Conservation (phyloP, 1,284 basidiomycete genomes). For the Irpex sp. region DNA sequence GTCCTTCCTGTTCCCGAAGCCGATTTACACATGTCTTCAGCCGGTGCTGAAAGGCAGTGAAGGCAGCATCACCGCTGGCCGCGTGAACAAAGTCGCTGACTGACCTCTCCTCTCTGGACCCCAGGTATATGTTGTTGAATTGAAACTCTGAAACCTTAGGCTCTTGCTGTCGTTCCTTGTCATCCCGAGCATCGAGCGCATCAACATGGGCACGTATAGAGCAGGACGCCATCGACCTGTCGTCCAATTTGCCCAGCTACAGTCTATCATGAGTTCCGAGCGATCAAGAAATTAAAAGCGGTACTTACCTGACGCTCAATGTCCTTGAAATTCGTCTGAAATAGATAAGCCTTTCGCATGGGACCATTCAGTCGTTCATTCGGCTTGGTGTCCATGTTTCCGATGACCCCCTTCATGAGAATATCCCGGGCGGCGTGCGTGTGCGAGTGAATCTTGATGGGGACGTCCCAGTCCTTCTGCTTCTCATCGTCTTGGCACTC, state of each 20-base stretch:
- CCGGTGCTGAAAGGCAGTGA: constrained; percentile 8
- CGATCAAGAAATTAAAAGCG: not conserved
- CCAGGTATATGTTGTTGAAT: constrained; percentile 1
- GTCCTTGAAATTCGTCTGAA: constrained; percentile 28
- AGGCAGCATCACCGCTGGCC: not conserved
- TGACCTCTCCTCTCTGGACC: not conserved
- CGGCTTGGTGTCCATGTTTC: constrained; percentile 21
- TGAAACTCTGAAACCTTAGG: not conserved
- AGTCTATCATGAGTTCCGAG: not conserved
- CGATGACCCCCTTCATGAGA: constrained; percentile 18
- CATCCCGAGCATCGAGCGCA: constrained; percentile 2
- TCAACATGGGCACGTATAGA: constrained; percentile 13
- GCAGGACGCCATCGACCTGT: constrained; percentile 2
- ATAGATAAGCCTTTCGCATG: constrained; percentile 22
- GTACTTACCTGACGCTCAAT: constrained; percentile 20
- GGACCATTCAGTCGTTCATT: constrained; percentile 23
- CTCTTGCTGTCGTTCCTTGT: not conserved
- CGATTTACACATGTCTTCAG: constrained; percentile 2
- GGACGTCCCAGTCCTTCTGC: constrained; percentile 23
- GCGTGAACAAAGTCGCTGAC: not conserved
- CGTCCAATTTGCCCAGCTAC: constrained; percentile 16
- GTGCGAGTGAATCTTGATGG: constrained; percentile 19
- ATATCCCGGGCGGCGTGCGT: constrained; percentile 22
- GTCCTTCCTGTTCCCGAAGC: not conserved
- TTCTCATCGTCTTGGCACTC: not conserved